A percentile compares a stretch with the other conserved stretches of the same genome.
phyloP scores from a whole-genome alignment of 208 protist species.

The Acanthamoeba lenticulata region DNA sequence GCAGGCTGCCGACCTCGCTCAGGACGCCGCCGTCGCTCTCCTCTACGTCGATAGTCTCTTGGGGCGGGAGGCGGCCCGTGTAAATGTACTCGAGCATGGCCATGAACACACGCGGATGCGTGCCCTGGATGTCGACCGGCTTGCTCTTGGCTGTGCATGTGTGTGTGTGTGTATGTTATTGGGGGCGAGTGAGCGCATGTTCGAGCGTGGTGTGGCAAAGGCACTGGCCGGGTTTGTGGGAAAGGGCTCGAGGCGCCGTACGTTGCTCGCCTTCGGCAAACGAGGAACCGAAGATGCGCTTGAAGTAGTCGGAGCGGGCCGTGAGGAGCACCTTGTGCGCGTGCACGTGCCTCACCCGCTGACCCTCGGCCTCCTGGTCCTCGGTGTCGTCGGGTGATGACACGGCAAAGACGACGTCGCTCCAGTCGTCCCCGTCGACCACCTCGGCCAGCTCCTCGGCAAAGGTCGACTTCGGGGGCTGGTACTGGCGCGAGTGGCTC shows the following conservation, averaged over 20 bases:
- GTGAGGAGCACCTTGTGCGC: slow-evolving; percentile 54
- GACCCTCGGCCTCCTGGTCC: background rate
- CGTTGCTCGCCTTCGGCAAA: slow-evolving; percentile 46
- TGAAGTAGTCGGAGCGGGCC: slow-evolving; percentile 67
- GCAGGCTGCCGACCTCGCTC: background rate
- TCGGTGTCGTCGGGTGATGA: no score
- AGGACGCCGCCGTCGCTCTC: background rate
- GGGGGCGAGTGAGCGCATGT: background rate
- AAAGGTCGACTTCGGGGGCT: slow-evolving; percentile 13
- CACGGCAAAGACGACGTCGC: slow-evolving; percentile 36
- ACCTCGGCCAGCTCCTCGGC: background rate
- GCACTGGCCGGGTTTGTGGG: background rate
- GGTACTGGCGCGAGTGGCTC: slow-evolving; percentile 13
- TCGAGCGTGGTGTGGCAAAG: background rate
- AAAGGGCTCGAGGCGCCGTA: background rate
- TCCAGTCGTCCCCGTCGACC: background rate
- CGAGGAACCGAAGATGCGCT: slow-evolving; percentile 48
- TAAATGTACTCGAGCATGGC: slow-evolving; percentile 64
- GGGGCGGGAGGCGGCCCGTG: background rate
- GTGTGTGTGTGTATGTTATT: background rate
- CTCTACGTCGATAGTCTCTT: background rate
- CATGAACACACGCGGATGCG: slow-evolving; percentile 5
- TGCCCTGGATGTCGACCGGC: slow-evolving; percentile 24
- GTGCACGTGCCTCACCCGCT: background rate
- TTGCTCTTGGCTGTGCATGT: background rate